Percentiles rank a stretch among this genome's conserved stretches.
phyloP scores from a whole-genome alignment of 768 basidiomycete species.

The Kwoniella mangroviensis region DNA sequence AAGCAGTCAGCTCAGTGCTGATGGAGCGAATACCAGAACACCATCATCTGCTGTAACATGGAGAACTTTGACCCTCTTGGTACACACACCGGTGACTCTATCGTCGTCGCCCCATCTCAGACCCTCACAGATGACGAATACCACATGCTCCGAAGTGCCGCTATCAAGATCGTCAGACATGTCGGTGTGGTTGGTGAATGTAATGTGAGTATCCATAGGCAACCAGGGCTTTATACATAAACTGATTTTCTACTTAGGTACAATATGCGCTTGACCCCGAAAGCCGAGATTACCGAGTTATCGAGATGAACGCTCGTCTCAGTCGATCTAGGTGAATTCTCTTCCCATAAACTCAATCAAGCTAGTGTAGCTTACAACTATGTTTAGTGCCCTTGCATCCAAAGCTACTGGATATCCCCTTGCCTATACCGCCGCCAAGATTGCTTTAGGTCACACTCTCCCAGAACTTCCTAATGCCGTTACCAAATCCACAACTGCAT shows the following conservation, averaged over 20 bases:
- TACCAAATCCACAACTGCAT: constrained; percentile 98
- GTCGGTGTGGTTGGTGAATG: constrained; percentile 60
- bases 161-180: constrained; percentile 86
- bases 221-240: neutral
- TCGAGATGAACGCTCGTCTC: constrained; percentile 91
- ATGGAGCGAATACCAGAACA: constrained; percentile 67
- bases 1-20: constrained; percentile 13
- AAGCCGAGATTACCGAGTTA: constrained; percentile 93
- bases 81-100: constrained; percentile 98
- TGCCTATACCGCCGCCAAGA: constrained; percentile 98
- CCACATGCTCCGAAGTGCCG: constrained; percentile 97
- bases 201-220: constrained; percentile 43
- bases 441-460: constrained; percentile 94
- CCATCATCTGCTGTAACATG: constrained; percentile 88
- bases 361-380: neutral
- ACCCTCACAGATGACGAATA: constrained; percentile 97
- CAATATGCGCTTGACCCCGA: constrained; percentile 96
- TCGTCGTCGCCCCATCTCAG: constrained; percentile 98
- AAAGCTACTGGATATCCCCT: constrained; percentile 99
- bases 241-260: constrained; percentile 60
- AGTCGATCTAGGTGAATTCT: constrained; percentile 70
- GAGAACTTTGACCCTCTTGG: constrained; percentile 98
- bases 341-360: neutral
- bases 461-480: constrained; percentile 98
- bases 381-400: constrained; percentile 84